These are phyloP conservation scores for Mimosa bimucronata DNA, from an alignment of 306 rosid species.

Conservation along the genomic window DNA sequence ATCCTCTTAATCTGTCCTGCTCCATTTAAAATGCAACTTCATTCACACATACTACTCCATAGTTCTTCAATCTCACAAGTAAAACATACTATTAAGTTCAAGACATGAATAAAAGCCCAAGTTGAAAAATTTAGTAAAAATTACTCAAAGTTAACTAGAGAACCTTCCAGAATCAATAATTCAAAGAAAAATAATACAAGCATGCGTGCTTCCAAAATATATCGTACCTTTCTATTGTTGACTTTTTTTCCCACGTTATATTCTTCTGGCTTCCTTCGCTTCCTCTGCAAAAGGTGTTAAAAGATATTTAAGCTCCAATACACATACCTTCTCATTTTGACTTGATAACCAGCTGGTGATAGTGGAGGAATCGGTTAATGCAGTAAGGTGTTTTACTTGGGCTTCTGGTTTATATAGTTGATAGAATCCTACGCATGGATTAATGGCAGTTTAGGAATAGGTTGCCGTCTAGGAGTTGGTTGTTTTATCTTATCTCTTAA, in stretches of 20 bases:
- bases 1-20: slow-evolving; percentile 11
- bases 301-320: slow-evolving; percentile 36
- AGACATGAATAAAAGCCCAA: slow-evolving; percentile 25
- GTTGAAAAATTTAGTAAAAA: slow-evolving; percentile 18
- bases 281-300: slow-evolving; percentile 68
- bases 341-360: background rate
- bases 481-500: no score
- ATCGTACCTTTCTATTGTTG: slow-evolving; percentile 73
- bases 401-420: background rate
- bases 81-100: background rate
- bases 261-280: slow-evolving; percentile 93
- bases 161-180: slow-evolving; percentile 24
- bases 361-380: background rate
- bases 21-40: slow-evolving; percentile 4
- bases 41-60: background rate
- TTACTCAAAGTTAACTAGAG: slow-evolving; percentile 15
- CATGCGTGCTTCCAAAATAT: slow-evolving; percentile 35
- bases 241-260: slow-evolving; percentile 73
- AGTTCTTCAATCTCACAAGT: slow-evolving; percentile 21
- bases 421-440: no score
- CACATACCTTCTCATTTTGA: background rate
- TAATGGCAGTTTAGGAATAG: no score
- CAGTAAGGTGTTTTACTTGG: background rate
- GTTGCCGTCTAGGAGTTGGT: no score
- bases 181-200: slow-evolving; percentile 17